Evolutionary conservation across 306 rosid species (phyloP).

Genomic region (Corylus heterophylla): DNA sequence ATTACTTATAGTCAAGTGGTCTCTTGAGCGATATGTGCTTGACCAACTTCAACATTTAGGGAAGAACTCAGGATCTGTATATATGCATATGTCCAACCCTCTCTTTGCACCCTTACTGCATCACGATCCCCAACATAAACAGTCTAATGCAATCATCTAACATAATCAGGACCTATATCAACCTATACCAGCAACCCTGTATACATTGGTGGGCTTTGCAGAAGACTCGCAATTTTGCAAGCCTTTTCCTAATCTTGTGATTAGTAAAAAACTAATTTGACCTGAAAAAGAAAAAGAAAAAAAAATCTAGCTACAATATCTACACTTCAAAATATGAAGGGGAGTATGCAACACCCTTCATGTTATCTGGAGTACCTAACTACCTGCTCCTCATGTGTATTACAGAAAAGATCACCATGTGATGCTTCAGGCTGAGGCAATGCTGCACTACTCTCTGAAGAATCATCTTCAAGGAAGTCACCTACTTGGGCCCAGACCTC

Average conservation of each 20-base stretch:
- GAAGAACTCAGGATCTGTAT: background rate
- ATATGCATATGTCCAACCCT: background rate
- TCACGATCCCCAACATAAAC: background rate
- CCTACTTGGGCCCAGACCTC: conserved; percentile 28
- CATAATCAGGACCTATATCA: background rate
- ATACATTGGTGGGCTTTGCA: background rate
- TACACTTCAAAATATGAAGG: conserved; percentile 26
- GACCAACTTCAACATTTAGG: background rate
- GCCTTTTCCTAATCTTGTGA: conserved; percentile 3
- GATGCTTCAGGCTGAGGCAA: conserved; percentile 25
- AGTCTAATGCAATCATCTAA: background rate
- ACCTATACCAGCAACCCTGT: background rate
- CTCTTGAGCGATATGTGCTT: background rate
- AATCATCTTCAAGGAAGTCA: conserved; percentile 29
- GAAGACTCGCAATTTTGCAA: background rate
- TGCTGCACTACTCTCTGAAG: conserved; percentile 19
- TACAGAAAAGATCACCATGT: conserved; percentile 20
- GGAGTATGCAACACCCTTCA: conserved; percentile 18
- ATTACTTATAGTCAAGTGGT: too few relatives aligned
- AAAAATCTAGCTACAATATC: conserved; percentile 23
- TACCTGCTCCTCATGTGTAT: conserved; percentile 33
- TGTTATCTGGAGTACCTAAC: conserved; percentile 31
- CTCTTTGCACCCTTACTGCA: background rate
- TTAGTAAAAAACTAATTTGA: background rate
- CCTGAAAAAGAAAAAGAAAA: background rate